These are phyloP conservation scores for Spathaspora hagerdaliae DNA, from an alignment of 805 yeast genomes.

Conservation along the genomic window DNA sequence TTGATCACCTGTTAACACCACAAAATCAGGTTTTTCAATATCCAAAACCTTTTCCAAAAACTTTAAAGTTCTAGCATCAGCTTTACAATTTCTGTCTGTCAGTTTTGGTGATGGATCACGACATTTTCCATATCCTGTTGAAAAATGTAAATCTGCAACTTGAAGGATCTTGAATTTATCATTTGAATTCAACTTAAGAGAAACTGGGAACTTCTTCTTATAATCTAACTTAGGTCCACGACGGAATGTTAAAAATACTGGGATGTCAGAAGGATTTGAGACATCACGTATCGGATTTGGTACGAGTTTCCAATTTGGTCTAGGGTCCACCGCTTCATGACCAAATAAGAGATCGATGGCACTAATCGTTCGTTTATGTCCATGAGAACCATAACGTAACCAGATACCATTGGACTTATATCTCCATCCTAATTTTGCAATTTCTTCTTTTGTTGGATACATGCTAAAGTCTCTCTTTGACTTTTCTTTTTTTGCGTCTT, in stretches of 20 bases:
- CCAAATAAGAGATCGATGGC: slow-evolving; percentile 74
- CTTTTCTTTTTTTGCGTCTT: background rate
- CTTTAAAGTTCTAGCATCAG: slow-evolving; percentile 66
- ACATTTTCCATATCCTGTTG: slow-evolving; percentile 81
- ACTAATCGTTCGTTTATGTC: slow-evolving; percentile 38
- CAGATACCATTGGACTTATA: slow-evolving; percentile 50
- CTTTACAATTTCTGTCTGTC: slow-evolving; percentile 54
- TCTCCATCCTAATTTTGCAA: slow-evolving; percentile 44
- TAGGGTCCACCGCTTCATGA: slow-evolving; percentile 67
- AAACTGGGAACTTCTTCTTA: slow-evolving; percentile 16
- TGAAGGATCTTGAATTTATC: slow-evolving; percentile 76
- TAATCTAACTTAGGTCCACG: slow-evolving; percentile 31
- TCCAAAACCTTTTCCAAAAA: slow-evolving; percentile 66
- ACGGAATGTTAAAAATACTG: slow-evolving; percentile 29
- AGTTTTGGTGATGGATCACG: slow-evolving; percentile 64
- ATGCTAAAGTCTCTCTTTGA: slow-evolving; percentile 9
- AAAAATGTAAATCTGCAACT: slow-evolving; percentile 85
- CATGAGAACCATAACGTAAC: slow-evolving; percentile 48
- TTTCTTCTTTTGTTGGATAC: slow-evolving; percentile 31
- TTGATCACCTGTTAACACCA: slow-evolving; percentile 89
- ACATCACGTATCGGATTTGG: slow-evolving; percentile 18
- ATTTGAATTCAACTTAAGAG: slow-evolving; percentile 32
- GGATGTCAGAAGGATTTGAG: slow-evolving; percentile 14
- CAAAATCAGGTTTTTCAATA: slow-evolving; percentile 76
- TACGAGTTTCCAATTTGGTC: slow-evolving; percentile 61